A percentile compares a stretch with the other conserved stretches of the same genome.
Evolutionary conservation across 768 basidiomycete species (phyloP).

Genomic region (Rhizopogon roseolus): DNA sequence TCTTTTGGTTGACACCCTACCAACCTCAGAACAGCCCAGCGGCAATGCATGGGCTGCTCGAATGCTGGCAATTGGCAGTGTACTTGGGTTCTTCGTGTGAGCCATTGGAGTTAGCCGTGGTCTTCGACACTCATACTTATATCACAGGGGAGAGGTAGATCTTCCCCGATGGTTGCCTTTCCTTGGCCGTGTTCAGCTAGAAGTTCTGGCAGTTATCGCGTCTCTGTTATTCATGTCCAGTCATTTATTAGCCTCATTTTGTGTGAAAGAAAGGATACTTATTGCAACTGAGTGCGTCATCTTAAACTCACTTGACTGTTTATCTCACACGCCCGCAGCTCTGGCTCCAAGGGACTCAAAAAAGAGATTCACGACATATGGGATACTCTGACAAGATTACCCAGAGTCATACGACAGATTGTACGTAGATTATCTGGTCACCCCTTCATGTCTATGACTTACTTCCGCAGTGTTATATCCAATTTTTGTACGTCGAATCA

Average conservation of each 20-base stretch:
- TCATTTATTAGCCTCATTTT: slow-evolving; percentile 56
- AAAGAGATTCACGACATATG: slow-evolving; percentile 64
- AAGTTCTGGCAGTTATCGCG: slow-evolving; percentile 77
- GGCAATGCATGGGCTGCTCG: slow-evolving; percentile 95
- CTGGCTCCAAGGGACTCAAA: slow-evolving; percentile 22
- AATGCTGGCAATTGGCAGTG: slow-evolving; percentile 86
- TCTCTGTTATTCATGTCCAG: slow-evolving; percentile 59
- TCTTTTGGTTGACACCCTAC: slow-evolving; percentile 81
- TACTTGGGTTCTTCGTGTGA: slow-evolving; percentile 85
- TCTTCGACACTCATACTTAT: neutral
- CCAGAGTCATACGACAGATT: slow-evolving; percentile 72
- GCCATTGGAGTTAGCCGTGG: slow-evolving; percentile 21
- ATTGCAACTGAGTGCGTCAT: slow-evolving; percentile 33
- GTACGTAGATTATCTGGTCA: slow-evolving; percentile 40
- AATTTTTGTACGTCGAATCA: slow-evolving; percentile 64
- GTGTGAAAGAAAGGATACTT: slow-evolving; percentile 73
- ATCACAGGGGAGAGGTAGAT: slow-evolving; percentile 69
- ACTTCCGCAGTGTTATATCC: slow-evolving; percentile 57
- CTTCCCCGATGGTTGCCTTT: slow-evolving; percentile 67
- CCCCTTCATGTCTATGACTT: slow-evolving; percentile 5
- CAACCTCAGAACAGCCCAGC: slow-evolving; percentile 66
- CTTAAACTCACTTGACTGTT: neutral
- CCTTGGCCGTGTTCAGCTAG: slow-evolving; percentile 73
- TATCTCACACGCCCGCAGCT: slow-evolving; percentile 5
- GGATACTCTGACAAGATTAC: slow-evolving; percentile 63